These are phyloP conservation scores for Serendipita sp. DNA, from an alignment of 768 basidiomycete genomes.

Conservation along the genomic window DNA sequence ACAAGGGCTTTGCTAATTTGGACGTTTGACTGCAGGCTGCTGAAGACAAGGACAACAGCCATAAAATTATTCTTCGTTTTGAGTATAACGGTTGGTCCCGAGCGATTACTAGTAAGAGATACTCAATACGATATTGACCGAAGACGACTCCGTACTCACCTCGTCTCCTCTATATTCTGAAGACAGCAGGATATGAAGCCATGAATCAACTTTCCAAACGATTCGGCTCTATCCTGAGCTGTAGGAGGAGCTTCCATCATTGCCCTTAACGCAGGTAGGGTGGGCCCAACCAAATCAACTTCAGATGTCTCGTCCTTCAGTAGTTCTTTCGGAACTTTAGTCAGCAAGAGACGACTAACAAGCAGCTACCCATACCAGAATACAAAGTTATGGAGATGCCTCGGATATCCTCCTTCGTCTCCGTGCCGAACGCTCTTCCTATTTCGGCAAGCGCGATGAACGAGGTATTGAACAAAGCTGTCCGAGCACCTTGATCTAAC, in stretches of 20 bases:
- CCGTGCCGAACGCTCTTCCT: conserved; percentile 37
- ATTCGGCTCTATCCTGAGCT: conserved; percentile 22
- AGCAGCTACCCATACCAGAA: conserved; percentile 34
- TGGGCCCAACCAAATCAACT: conserved; percentile 65
- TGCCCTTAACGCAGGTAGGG: conserved; percentile 62
- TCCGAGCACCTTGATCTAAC: neutral
- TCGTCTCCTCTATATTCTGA: conserved; percentile 79
- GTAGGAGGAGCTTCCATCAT: conserved; percentile 42
- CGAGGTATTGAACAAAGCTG: conserved; percentile 40
- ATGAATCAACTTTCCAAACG: conserved; percentile 42
- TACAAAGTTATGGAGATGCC: conserved; percentile 69
- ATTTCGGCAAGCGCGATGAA: conserved; percentile 48
- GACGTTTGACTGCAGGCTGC: conserved; percentile 50
- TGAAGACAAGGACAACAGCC: conserved; percentile 71
- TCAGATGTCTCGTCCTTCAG: conserved; percentile 75
- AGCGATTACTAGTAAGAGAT: conserved; percentile 46
- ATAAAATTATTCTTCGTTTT: conserved; percentile 87
- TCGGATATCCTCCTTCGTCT: conserved; percentile 58
- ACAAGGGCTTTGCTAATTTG: conserved; percentile 58
- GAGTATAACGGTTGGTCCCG: conserved; percentile 55
- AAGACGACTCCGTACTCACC: conserved; percentile 33
- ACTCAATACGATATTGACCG: neutral
- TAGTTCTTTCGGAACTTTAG: conserved; percentile 35
- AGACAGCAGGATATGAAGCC: conserved; percentile 76
- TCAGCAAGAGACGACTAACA: neutral